Conservation (phyloP, 495 filamentous ascomycete species). For the Hypomontagnella submonticulosa region DNA sequence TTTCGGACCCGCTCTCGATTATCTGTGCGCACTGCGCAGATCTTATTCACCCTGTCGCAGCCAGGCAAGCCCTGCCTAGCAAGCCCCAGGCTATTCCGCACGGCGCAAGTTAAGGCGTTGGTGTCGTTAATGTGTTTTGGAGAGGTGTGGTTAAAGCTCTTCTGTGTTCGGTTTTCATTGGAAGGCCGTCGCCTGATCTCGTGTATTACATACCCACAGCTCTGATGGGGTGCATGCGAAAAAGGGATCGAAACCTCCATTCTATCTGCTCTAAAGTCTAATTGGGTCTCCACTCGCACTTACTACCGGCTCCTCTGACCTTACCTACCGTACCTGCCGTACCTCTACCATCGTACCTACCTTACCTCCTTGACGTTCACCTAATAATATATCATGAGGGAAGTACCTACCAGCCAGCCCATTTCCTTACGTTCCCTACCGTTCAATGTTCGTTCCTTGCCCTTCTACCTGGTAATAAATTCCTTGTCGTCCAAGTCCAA, state of each 20-base stretch:
- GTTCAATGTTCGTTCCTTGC: constrained; percentile 15
- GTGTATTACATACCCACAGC: constrained; percentile 42
- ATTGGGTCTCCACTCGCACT: constrained; percentile 46
- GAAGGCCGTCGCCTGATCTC: constrained; percentile 40
- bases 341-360: constrained; percentile 10
- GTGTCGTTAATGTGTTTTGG: constrained; percentile 45
- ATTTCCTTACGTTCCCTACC: constrained; percentile 23
- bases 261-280: constrained; percentile 41
- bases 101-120: constrained; percentile 45
- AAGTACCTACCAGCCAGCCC: constrained; percentile 31
- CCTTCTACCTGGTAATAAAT: too few species aligned
- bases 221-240: constrained; percentile 30
- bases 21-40: constrained; percentile 43
- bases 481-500: too few species aligned
- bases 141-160: constrained; percentile 35
- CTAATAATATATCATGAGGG: constrained; percentile 46
- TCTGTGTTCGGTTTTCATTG: constrained; percentile 37
- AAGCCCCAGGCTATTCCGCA: constrained; percentile 42
- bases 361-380: constrained; percentile 40
- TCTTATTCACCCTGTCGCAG: constrained; percentile 46
- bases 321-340: neutral
- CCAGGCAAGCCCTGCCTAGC: constrained; percentile 43
- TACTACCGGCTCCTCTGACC: constrained; percentile 20
- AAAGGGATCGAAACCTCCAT: constrained; percentile 39
- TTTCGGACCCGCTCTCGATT: constrained; percentile 46